Percentiles rank a stretch among this genome's conserved stretches.
phyloP scores from a whole-genome alignment of 1,284 basidiomycete species.

The Pseudozyma pruni region DNA sequence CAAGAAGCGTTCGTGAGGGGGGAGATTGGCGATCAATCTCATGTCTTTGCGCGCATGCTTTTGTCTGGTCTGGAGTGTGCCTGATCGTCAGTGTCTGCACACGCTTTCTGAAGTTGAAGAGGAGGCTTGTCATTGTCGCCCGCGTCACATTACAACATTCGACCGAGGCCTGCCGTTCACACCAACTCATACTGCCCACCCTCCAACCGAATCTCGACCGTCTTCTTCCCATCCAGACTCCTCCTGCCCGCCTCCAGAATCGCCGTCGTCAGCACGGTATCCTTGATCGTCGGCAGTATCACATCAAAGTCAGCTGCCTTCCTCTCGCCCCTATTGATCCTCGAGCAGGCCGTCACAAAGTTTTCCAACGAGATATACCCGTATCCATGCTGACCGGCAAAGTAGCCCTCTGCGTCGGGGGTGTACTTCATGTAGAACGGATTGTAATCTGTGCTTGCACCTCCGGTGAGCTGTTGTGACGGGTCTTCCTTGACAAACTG shows the following conservation, averaged over 20 bases:
- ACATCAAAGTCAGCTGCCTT: conserved; percentile 78
- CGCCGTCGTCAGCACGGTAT: conserved; percentile 88
- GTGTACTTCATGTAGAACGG: conserved; percentile 97
- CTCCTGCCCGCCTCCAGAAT: conserved; percentile 89
- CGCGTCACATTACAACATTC: too few relatives aligned
- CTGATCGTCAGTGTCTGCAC: too few relatives aligned
- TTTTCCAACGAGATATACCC: conserved; percentile 89
- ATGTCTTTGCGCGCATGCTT: too few relatives aligned
- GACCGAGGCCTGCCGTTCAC: conserved; percentile 69
- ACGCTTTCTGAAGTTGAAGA: too few relatives aligned
- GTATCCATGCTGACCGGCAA: conserved; percentile 91
- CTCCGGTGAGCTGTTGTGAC: conserved; percentile 76
- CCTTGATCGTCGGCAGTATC: conserved; percentile 85
- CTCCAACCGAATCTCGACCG: conserved; percentile 79
- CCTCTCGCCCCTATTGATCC: conserved; percentile 77
- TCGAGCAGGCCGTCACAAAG: conserved; percentile 75
- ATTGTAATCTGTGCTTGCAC: conserved; percentile 73
- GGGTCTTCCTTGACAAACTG: conserved; percentile 83
- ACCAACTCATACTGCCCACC: conserved; percentile 78
- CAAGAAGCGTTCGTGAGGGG: conserved; percentile 19
- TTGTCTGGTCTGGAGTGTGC: too few relatives aligned
- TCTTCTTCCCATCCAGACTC: conserved; percentile 84
- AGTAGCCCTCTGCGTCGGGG: conserved; percentile 87
- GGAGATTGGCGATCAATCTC: background rate
- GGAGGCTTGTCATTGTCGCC: too few relatives aligned